Evolutionary conservation across 1,139 yeast species (phyloP), one percentile per base, ranked within the genome.

Genomic region (Lodderomyces metapsilosis): DNA sequence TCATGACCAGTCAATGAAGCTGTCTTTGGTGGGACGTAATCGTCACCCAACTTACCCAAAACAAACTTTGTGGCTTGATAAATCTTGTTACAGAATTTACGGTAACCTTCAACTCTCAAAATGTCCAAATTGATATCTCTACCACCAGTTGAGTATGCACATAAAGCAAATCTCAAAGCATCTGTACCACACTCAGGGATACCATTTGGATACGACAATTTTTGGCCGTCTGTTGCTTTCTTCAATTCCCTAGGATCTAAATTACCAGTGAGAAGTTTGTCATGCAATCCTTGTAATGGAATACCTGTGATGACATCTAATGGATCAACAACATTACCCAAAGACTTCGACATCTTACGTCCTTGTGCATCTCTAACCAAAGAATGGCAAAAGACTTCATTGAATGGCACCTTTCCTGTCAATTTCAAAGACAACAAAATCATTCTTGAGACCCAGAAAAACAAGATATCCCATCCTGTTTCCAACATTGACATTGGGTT

Each of bases 161-260:
- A 92, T 53, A 92, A 79, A 20, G 98, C 98, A 64, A 92, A 92
- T 74, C 98, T 84, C 71, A 92, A 74, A 34, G 98, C 98, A 68
- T 92, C 98, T 41, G 98, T 91, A 74, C 98, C 98, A 78, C 98
- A 92, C 71, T 92, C 96, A 44, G 98, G 98, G 54, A 92, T 91
- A 72, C 98, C 98, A 54, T 83, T 84, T 51, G 98, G 98, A 76
- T 89, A 92, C 15, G 96, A 84, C 54, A 80, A 74, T 59, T 78
- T 82, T 71, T 92, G 98, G 48, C 98, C 98, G 37, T 78, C 82
- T 57, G 79, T 81, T 32, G 98, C 98, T 66, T 79, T 88, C 62
- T 78, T 84, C 58, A 92, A 74, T 68, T 92, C 98, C 50, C 81
- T 78, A 51, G 95, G 88, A 59, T 88, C 98, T 58, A 92, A 76